These are phyloP conservation scores for Juglanconis oblonga DNA, from an alignment of 2,329 filamentous ascomycete genomes.

Conservation along the genomic window DNA sequence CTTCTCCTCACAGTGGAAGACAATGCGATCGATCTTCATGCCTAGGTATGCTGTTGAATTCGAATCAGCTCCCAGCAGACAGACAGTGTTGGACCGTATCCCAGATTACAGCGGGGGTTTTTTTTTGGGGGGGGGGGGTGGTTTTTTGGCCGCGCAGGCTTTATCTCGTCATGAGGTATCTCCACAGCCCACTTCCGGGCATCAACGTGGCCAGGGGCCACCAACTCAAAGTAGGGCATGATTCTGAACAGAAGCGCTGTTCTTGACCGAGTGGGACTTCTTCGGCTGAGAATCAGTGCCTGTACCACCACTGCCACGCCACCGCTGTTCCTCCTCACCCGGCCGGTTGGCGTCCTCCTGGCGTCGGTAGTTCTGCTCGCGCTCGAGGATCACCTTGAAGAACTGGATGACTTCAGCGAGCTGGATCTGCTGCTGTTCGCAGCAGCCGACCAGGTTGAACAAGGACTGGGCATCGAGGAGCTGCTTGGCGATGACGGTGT, in stretches of 20 bases:
- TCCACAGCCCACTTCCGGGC: too few relatives aligned
- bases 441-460: slow-evolving; percentile 46
- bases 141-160: too few relatives aligned
- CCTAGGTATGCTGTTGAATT: too few relatives aligned
- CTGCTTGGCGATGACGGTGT: slow-evolving; percentile 57
- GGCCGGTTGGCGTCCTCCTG: slow-evolving; percentile 9
- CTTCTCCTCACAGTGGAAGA: too few relatives aligned
- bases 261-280: not conserved
- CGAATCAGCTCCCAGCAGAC: too few relatives aligned
- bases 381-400: slow-evolving; percentile 51
- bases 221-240: not conserved
- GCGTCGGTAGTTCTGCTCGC: slow-evolving; percentile 33
- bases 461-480: slow-evolving; percentile 51
- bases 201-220: too few relatives aligned
- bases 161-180: too few relatives aligned
- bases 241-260: not conserved
- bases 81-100: too few relatives aligned
- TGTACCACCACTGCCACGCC: slow-evolving; percentile 5
- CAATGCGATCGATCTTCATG: too few relatives aligned
- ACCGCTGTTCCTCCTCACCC: not conserved
- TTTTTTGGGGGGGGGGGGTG: too few relatives aligned
- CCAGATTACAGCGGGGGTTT: too few relatives aligned
- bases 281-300: slow-evolving; percentile 9
- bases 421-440: slow-evolving; percentile 41
- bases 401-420: slow-evolving; percentile 51